Conservation (phyloP, 129 eudicot species). For the Lactuca sativa region DNA sequence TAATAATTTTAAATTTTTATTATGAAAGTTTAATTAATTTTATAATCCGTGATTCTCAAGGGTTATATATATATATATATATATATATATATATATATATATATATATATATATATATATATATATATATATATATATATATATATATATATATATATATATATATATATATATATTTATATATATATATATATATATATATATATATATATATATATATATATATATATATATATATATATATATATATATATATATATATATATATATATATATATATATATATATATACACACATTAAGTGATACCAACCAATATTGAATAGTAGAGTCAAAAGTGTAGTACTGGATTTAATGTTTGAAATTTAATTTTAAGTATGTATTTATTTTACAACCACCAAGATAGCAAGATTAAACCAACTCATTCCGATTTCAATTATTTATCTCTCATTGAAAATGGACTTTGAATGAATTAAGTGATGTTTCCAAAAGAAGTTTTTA, state of each 20-base stretch:
- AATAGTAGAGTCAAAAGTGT: conserved; percentile 27
- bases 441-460: neutral
- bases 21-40: too few relatives aligned
- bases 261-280: neutral
- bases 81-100: too few relatives aligned
- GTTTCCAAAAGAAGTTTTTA: neutral
- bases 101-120: too few relatives aligned
- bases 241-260: neutral
- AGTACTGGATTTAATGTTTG: neutral
- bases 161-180: too few relatives aligned
- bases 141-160: too few relatives aligned
- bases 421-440: conserved; percentile 18
- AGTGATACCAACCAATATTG: conserved; percentile 30
- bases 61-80: too few relatives aligned
- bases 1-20: too few relatives aligned
- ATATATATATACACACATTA: neutral
- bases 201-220: neutral
- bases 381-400: conserved; percentile 25
- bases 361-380: conserved; percentile 1
- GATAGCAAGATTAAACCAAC: conserved; percentile 17
- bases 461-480: neutral
- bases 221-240: neutral
- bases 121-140: too few relatives aligned
- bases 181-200: neutral
- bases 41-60: too few relatives aligned